Conservation (phyloP, 2,329 filamentous ascomycete species). For the Botrytis fragariae region DNA sequence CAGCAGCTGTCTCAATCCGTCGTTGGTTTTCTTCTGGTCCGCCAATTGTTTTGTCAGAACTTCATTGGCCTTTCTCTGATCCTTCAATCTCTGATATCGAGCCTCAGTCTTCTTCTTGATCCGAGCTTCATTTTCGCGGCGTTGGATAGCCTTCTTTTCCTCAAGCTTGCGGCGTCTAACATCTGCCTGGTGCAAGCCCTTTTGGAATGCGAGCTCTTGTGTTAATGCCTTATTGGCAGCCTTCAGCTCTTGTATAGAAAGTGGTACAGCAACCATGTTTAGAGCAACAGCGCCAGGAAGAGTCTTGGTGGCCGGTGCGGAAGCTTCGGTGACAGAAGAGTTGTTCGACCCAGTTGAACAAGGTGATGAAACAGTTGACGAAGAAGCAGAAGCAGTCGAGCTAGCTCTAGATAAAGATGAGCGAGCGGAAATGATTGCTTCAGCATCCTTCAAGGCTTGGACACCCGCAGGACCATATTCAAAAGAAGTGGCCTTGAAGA, state of each 20-base stretch:
- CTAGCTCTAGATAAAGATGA: neutral
- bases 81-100: neutral
- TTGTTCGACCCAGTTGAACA: accelerated
- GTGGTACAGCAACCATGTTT: neutral
- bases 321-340: neutral
- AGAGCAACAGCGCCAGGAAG: neutral
- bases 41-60: neutral
- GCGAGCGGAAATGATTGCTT: neutral
- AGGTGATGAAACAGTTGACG: neutral
- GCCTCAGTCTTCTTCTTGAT: neutral
- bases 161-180: neutral
- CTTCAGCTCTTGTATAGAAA: neutral
- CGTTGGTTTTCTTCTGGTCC: neutral
- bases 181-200: neutral
- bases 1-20: neutral
- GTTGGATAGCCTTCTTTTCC: neutral
- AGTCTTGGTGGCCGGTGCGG: neutral
- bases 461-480: neutral
- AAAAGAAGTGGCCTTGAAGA: neutral
- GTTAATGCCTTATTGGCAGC: neutral
- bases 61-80: neutral
- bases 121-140: neutral
- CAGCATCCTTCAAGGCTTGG: neutral
- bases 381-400: neutral
- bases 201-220: neutral